Evolutionary conservation across 2,329 filamentous ascomycete species (phyloP), one percentile per base, ranked within the genome.

Genomic region (Nannizzia gypsea): DNA sequence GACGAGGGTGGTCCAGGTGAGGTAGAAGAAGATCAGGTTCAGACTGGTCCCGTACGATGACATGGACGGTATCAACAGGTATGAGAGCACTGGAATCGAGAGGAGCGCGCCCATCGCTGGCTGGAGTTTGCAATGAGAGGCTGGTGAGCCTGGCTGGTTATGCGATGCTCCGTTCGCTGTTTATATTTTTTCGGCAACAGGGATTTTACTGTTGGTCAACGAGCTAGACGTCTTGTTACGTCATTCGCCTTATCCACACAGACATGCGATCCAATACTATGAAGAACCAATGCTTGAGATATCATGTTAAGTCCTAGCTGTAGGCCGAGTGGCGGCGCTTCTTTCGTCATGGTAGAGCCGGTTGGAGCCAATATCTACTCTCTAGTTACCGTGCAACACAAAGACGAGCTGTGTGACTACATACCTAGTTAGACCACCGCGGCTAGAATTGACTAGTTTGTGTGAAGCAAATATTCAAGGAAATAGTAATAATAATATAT

Each of bases 1-100:
- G 42, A 95, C 83, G 34, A 96, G 80, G 0, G 89, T 92, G 4
- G 84, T 84, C 90, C 90, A 96, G 66, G 89, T 92, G 76, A 95
- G 82, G 72, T 90, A 92, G 73, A 96, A 93, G 77, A 95, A 91
- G 63, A 95, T 76, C 24, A 95, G 76, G 71, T 93, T 96, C 64
- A 95, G 78, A 0, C 86, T 90, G 1, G 90, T 92, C 46, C 78
- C 86, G 76, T 87, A 90, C 5, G 87, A 86, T 5, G 83, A 81
- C 61, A 84, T 71, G 54, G 80, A 77, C 1, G 83, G 81, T 20
- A 83, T 79, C 56, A 85, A 76, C 66, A 88, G 78, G 63, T 85
- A 87, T 28, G 86, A 87, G 44, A 89, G 74, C 64, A 89, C 80
- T 1, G 88, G 88, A 40, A 92, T 78, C 1, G 87, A 88, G 60